Conservation (phyloP, 139 green algal genomes). For the Mesostigma viride region DNA sequence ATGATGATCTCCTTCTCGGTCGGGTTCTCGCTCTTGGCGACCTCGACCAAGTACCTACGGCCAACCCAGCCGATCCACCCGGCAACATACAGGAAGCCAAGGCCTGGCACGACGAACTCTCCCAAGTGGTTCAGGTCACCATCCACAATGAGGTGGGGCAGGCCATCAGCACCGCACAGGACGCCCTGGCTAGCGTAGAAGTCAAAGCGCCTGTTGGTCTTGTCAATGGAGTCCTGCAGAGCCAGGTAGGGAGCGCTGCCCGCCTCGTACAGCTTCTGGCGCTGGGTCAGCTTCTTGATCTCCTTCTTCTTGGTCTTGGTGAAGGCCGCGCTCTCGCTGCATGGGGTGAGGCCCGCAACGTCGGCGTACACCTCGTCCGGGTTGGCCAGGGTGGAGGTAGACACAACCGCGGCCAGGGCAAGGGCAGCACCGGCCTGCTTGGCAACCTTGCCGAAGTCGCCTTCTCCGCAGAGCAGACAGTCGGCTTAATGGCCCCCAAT, state of each 20-base stretch:
- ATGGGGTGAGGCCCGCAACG: slow-evolving; percentile 85
- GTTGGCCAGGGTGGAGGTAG: slow-evolving; percentile 4
- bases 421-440: too few species aligned
- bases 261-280: slow-evolving; percentile 49
- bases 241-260: slow-evolving; percentile 23
- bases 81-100: slow-evolving; percentile 95
- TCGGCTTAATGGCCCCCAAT: too few species aligned
- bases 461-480: slow-evolving; percentile 22
- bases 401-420: slow-evolving; percentile 29
- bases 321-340: slow-evolving; percentile 88
- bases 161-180: slow-evolving; percentile 92
- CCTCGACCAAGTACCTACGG: slow-evolving; percentile 71
- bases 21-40: slow-evolving; percentile 47
- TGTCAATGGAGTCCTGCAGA: slow-evolving; percentile 85
- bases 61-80: slow-evolving; percentile 92
- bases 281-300: slow-evolving; percentile 71
- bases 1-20: slow-evolving; percentile 97
- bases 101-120: slow-evolving; percentile 63
- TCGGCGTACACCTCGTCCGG: slow-evolving; percentile 64
- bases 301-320: slow-evolving; percentile 88
- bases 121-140: slow-evolving; percentile 87
- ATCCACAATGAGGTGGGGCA: slow-evolving; percentile 96
- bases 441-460: slow-evolving; percentile 18
- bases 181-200: slow-evolving; percentile 82
- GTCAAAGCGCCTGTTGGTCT: slow-evolving; percentile 83